Evolutionary conservation across 1,139 yeast genomes (phyloP), one percentile per base, ranked within the genome.

Genomic region (Kurtzmaniella quercitrusa): DNA sequence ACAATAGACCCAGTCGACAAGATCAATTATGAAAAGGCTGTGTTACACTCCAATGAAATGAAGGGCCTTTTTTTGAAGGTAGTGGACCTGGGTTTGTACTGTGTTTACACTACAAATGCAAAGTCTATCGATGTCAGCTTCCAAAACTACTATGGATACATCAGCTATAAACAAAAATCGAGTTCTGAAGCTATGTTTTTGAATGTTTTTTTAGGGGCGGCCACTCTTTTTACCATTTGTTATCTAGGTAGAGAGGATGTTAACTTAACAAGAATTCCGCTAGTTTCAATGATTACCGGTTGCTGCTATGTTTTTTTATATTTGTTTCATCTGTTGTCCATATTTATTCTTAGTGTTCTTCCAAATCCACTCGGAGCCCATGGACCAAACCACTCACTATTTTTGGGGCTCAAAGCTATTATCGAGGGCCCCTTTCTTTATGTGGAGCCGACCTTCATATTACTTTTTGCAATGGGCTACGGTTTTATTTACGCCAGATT

Each of bases 401-500:
- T 14, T 14, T 5, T 14, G 3, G 8, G 34, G 18, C 4, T 30
- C 8, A 9, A 14, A 14, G 18, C 8, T 14, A 14, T 30, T 9
- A 14, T 30, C 17, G 4, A 5, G 17, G 36, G 39, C n/a, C 16
- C 34, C 9, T 18, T 23, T 23, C 12, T 3, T 4, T 5, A 11
- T 39, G 21, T 18, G 33, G 6, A 5, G 3, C 26, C 20, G 37
- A 16, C 20, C 7, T 47, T 55, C 33, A 42, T 57, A 12, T 56
- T 66, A 30, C 43, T 66, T 26, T 66, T 68, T 45, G 48, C 69
- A 34, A 66, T 66, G 72, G 74, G 74, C 0, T 66, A 61, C 43
- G 74, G 74, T 1, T 70, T 67, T 2, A 51, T 68, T 17, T 68
- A 64, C 45, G 60, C 59, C 46, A 61, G 58, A 36, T 50, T 51